phyloP scores from a whole-genome alignment of 1,139 yeast genomes.

The Suhomyces bokatorum region DNA sequence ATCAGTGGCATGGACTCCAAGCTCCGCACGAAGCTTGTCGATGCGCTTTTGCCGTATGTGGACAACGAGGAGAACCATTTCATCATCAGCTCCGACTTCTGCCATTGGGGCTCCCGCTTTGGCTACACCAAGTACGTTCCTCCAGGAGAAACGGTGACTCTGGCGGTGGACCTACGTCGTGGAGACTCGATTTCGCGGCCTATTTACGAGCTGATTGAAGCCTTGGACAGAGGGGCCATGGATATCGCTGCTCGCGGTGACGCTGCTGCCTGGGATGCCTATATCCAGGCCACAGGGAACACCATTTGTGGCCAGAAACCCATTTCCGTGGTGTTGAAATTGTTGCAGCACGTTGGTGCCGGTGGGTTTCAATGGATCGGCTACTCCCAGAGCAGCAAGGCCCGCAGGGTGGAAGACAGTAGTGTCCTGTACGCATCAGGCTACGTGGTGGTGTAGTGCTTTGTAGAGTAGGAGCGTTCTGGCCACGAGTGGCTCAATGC shows the following conservation, averaged over 20 bases:
- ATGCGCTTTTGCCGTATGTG: conserved; percentile 54
- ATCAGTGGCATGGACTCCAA: conserved; percentile 60
- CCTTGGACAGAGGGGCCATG: conserved; percentile 72
- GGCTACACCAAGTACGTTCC: conserved; percentile 59
- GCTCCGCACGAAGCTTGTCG: conserved; percentile 49
- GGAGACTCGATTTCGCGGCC: conserved; percentile 24
- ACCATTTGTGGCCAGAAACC: conserved; percentile 96
- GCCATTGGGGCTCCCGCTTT: conserved; percentile 92
- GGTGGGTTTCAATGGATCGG: conserved; percentile 67
- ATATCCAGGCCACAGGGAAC: conserved; percentile 70
- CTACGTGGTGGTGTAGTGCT: conserved; percentile 36
- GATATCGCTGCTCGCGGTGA: conserved; percentile 55
- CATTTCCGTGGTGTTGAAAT: conserved; percentile 57
- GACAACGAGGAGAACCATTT: conserved; percentile 62
- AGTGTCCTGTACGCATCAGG: conserved; percentile 94
- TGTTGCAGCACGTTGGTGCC: conserved; percentile 40
- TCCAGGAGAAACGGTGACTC: neutral
- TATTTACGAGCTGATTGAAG: conserved; percentile 71
- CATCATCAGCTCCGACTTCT: conserved; percentile 85
- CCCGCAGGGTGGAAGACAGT: conserved; percentile 52
- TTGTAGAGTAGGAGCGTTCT: too few species aligned
- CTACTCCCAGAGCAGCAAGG: conserved; percentile 76
- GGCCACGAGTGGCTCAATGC: neutral
- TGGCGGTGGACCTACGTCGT: neutral
- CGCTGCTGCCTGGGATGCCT: conserved; percentile 61